A percentile compares a stretch with the other conserved stretches of the same genome.
Conservation (phyloP, 768 basidiomycete species). For the Porpolomopsis calyptriformis region DNA sequence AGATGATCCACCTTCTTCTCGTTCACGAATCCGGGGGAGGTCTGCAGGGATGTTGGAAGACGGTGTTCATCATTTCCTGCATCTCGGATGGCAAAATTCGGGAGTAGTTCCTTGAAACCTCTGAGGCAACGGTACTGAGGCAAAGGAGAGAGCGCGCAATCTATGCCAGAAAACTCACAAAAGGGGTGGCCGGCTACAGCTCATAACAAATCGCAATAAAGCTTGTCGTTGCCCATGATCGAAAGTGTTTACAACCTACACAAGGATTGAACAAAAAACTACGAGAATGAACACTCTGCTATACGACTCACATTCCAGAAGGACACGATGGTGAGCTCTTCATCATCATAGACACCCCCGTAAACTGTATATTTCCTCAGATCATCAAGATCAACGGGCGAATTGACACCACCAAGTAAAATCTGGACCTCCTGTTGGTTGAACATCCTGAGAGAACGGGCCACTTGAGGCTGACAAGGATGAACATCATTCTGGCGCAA, state of each 20-base stretch:
- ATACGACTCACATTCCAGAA: conserved; percentile 69
- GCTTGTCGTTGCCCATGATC: conserved; percentile 68
- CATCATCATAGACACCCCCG: conserved; percentile 65
- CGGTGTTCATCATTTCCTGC: conserved; percentile 62
- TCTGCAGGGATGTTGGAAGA: conserved; percentile 67
- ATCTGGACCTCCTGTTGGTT: conserved; percentile 94
- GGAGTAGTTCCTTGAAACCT: conserved; percentile 79
- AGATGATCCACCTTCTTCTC: conserved; percentile 57
- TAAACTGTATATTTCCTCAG: conserved; percentile 68
- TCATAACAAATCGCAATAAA: conserved; percentile 85
- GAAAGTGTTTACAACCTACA: conserved; percentile 66
- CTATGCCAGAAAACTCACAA: conserved; percentile 38
- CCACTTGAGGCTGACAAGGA: background rate
- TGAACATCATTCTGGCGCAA: background rate
- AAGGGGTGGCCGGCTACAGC: conserved; percentile 81
- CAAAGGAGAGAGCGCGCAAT: background rate
- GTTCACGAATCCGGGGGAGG: conserved; percentile 90
- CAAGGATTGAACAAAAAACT: background rate
- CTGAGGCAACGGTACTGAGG: conserved; percentile 24
- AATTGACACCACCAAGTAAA: conserved; percentile 78
- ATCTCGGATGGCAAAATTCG: conserved; percentile 82
- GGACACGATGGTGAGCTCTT: conserved; percentile 56
- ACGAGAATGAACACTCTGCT: background rate
- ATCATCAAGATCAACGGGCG: conserved; percentile 78
- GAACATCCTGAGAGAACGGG: conserved; percentile 63